Evolutionary conservation across 2,329 filamentous ascomycete species (phyloP).

Genomic region (Rutstroemia sp.): DNA sequence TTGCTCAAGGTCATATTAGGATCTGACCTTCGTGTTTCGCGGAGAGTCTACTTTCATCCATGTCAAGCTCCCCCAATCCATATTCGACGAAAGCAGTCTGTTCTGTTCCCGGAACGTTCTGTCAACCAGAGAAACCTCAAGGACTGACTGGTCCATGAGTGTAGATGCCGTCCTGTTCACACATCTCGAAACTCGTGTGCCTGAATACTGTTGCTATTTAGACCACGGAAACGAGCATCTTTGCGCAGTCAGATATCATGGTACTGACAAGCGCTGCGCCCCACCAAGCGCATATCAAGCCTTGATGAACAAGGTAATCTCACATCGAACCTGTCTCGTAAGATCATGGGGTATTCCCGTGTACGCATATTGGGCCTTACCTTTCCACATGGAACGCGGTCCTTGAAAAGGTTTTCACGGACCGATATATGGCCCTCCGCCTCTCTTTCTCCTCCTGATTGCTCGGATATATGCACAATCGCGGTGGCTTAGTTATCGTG

Average conservation of each 20-base stretch:
- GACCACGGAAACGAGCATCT: constrained; percentile 3
- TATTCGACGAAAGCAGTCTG: too few relatives aligned
- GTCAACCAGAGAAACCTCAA: not conserved
- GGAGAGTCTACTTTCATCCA: too few relatives aligned
- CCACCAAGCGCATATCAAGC: not conserved
- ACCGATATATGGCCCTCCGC: too few relatives aligned
- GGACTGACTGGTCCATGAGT: not conserved
- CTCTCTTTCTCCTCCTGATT: too few relatives aligned
- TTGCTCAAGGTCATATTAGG: not conserved
- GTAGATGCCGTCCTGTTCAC: not conserved
- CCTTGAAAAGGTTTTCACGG: too few relatives aligned
- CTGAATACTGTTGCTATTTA: not conserved
- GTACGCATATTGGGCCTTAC: too few relatives aligned
- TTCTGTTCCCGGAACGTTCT: not conserved
- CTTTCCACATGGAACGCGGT: too few relatives aligned
- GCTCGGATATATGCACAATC: too few relatives aligned
- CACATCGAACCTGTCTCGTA: not conserved
- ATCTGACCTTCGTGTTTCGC: not conserved
- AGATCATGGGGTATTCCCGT: not conserved
- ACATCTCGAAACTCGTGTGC: not conserved
- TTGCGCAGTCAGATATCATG: constrained; percentile 2
- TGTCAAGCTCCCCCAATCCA: too few relatives aligned
- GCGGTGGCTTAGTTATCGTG: too few relatives aligned
- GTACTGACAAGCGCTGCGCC: not conserved
- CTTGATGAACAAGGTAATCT: not conserved